These are phyloP conservation scores for Pleurotus tuber-regium DNA, from an alignment of 768 basidiomycete species.

Conservation along the genomic window DNA sequence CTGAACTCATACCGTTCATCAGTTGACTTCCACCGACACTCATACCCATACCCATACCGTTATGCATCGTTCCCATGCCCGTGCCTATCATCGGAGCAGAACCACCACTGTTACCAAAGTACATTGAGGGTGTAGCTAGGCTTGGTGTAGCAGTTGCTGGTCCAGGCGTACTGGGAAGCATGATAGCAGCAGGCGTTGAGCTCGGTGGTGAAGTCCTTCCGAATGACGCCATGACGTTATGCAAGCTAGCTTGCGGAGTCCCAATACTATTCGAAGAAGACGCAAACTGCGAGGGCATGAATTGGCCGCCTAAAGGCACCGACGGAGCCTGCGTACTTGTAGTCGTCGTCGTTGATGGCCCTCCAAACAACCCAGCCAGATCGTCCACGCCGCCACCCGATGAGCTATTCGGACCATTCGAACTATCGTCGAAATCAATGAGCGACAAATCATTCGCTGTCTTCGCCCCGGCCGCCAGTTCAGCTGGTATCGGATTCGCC, in stretches of 20 bases:
- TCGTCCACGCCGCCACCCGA: conserved; percentile 42
- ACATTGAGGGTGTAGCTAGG: conserved; percentile 24
- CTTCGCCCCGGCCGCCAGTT: conserved; percentile 40
- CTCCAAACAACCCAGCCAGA: conserved; percentile 59
- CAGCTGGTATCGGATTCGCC: conserved; percentile 64
- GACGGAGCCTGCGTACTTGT: neutral
- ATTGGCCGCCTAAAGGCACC: conserved; percentile 1
- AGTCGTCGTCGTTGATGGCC: conserved; percentile 8
- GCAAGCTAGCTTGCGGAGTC: conserved; percentile 2
- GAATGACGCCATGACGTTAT: conserved; percentile 24
- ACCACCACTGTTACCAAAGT: conserved; percentile 24
- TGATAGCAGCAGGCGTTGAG: conserved; percentile 38
- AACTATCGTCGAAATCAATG: conserved; percentile 74
- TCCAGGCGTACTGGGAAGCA: conserved; percentile 34
- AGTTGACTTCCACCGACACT: conserved; percentile 11
- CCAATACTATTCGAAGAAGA: neutral
- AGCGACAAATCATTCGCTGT: conserved; percentile 44
- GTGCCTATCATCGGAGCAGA: conserved; percentile 8
- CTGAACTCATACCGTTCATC: no score
- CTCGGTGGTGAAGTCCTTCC: no score
- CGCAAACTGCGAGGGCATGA: conserved; percentile 1
- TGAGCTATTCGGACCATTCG: conserved; percentile 8
- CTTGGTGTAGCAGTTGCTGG: conserved; percentile 11
- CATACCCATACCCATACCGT: conserved; percentile 19
- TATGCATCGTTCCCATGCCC: conserved; percentile 15